Evolutionary conservation across 768 basidiomycete species (phyloP).

Genomic region (Tylopilus rubrobrunneus): DNA sequence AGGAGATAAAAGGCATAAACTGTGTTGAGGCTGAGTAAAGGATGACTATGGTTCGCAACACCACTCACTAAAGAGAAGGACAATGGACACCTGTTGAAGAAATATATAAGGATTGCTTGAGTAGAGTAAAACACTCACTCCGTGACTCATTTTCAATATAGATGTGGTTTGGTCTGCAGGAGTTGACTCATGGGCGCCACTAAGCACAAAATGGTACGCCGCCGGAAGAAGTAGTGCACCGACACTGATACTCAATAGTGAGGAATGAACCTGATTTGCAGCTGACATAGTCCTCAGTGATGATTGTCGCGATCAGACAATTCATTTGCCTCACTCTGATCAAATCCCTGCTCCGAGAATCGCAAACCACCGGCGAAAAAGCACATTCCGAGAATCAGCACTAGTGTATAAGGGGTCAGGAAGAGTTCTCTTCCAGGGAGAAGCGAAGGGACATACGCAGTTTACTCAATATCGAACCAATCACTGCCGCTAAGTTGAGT

Average conservation of each 20-base stretch:
- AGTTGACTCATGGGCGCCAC: conserved; percentile 18
- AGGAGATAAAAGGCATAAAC: conserved; percentile 50
- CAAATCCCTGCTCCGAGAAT: conserved; percentile 79
- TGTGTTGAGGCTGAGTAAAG: conserved; percentile 18
- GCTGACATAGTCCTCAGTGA: conserved; percentile 28
- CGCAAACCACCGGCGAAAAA: conserved; percentile 81
- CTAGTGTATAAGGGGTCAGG: conserved; percentile 32
- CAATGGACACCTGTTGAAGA: conserved; percentile 41
- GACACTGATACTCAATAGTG: conserved; percentile 73
- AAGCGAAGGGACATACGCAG: conserved; percentile 40
- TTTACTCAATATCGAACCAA: conserved; percentile 82
- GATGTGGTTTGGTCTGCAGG: conserved; percentile 33
- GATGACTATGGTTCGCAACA: not conserved
- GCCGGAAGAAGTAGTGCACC: conserved; percentile 77
- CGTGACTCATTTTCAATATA: conserved; percentile 50
- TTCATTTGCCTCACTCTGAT: conserved; percentile 48
- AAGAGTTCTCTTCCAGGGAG: not conserved
- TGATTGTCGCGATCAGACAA: not conserved
- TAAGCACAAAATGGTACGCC: conserved; percentile 65
- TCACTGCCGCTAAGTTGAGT: conserved; percentile 43
- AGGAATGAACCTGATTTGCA: conserved; percentile 69
- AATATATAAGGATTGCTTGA: not conserved
- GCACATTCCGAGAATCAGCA: conserved; percentile 85
- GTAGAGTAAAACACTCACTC: conserved; percentile 33
- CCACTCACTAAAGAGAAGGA: conserved; percentile 48